Base-by-base conservation (phyloP, 495 filamentous ascomycete species). In the Lophium mytilinum region DNA sequence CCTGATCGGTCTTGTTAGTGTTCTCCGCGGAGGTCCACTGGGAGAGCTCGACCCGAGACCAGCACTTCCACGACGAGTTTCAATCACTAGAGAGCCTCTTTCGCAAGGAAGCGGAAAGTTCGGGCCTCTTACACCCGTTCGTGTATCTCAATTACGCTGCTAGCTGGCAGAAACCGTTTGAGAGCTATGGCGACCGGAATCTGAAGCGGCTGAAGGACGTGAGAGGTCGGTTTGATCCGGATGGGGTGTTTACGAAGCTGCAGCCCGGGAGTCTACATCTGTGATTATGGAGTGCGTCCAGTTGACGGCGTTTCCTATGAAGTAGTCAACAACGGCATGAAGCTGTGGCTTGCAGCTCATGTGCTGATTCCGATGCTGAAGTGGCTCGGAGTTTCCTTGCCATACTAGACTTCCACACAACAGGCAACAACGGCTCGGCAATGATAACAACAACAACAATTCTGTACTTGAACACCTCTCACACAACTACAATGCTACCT, bases 101-200 rank as follows among this genome's bases (percentile, higher is more conserved):
- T n/a, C 43, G 43, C 10, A 15, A 21, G 21, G 10, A 47, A 19
- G 43, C 43, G 10, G n/a, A 47, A 47, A 10, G 19, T 2, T 1
- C 10, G 14, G n/a, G 43, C 10, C 4, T 47, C 18, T 47, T 47
- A 21, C 43, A 21, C 18, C 43, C 18, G n/a, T 47, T 47, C 10
- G 18, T 18, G 3, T 84, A 85, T 56, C 74, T 79, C 56, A 80
- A 80, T 54, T 68, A 70, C 46, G 66, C 66, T 6, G 60, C 34
- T 11, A 37, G 39, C 15, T 64, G 42, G 42, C 67, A 70, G 50
- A 52, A 69, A 51, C 66, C 71, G n/a, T 1, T 65, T 78, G 49
- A 54, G 11, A 61, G 70, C 11, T 60, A 61, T 36, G 57, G 66
- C n/a, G 18, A 18, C 48, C 37, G 37, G 36, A 53, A 24, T 12